A percentile compares a stretch with the other conserved stretches of the same genome.
Conservation (phyloP, 495 filamentous ascomycete species). For the Penicillium macrosclerotiorum region DNA sequence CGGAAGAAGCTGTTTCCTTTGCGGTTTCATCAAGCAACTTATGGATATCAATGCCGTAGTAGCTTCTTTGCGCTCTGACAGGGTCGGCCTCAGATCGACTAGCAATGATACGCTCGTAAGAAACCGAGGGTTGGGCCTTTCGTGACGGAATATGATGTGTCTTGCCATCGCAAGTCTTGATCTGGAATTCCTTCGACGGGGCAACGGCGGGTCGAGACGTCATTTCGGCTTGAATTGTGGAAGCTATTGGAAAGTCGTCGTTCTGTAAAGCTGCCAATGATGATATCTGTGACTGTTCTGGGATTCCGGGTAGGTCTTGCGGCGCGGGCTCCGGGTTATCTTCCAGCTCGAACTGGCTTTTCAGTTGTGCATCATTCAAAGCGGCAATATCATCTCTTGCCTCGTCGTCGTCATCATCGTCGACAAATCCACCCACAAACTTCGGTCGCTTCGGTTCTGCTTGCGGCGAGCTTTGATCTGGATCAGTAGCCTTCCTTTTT, state of each 20-base stretch:
- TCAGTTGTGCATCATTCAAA: conserved; percentile 33
- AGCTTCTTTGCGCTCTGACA: conserved; percentile 74
- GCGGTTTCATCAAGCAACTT: conserved; percentile 67
- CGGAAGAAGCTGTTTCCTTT: conserved; percentile 39
- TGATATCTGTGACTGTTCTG: not conserved
- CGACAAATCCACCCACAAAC: conserved; percentile 48
- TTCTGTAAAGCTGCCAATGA: not conserved
- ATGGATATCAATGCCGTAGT: conserved; percentile 91
- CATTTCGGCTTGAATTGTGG: conserved; percentile 8
- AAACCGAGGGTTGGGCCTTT: conserved; percentile 41
- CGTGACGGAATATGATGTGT: conserved; percentile 54
- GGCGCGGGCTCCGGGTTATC: conserved; percentile 26
- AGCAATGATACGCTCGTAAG: conserved; percentile 69
- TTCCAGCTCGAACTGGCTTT: conserved; percentile 37
- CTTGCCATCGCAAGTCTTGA: conserved; percentile 67
- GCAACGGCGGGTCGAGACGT: conserved; percentile 13
- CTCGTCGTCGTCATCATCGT: conserved; percentile 44
- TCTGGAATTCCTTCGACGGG: conserved; percentile 34
- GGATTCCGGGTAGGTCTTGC: not conserved
- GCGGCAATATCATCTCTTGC: conserved; percentile 34
- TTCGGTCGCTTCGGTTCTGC: conserved; percentile 41
- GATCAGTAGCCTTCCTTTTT: conserved; percentile 45
- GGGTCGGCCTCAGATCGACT: conserved; percentile 64
- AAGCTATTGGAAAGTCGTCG: conserved; percentile 1
- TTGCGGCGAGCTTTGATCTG: conserved; percentile 33